Evolutionary conservation across 2,329 filamentous ascomycete genomes (phyloP), one percentile per base, ranked within the genome.

Genomic region (Colletotrichum cuscutae): DNA sequence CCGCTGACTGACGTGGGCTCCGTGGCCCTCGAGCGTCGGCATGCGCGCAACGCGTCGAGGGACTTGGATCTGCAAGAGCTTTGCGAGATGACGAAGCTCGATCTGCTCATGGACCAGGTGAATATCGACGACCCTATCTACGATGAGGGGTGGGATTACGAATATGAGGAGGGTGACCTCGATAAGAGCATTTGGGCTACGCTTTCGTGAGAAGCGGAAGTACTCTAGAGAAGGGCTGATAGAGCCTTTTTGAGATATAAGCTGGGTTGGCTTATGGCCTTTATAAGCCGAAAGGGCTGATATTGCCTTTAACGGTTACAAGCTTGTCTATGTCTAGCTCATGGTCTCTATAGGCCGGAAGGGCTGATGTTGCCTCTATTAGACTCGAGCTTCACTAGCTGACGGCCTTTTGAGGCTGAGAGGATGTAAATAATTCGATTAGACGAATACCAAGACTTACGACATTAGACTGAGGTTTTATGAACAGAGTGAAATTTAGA

Each of bases 91-190:
- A 78, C 76, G 8, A 73, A 74, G 68, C 71, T 68, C 1, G 73
- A 73, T 30, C 54, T 78, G 9, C 28, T 61, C 32, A 67, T 71
- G 26, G 78, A 76, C 1, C 79, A 79, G 2, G 81, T 84, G 11
- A 72, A 62, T 32, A 28, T 75, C 61, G 70, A 75, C 24, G 74
- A 76, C 8, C 78, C 73, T 1, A 76, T 82, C 5, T 72, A 76
- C 24, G 80, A 76, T 19, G 76, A 80, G 58, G 80, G 81, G n/a
- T 83, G 80, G 79, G 78, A 77, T 2, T 79, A 82, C 71, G 65
- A 24, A 1, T 82, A 82, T 65, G 81, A 83, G 62, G 81, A 83
- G 4, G 52, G 8, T 0, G 19, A 65, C 22, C 37, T 28, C 22
- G 52, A 65, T 7, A 57, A 65, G 22, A 56, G 62, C 35, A 35